A percentile compares a stretch with the other conserved stretches of the same genome.
Conservation (phyloP, 2,329 filamentous ascomycete genomes). For the Ophiobolus disseminans region DNA sequence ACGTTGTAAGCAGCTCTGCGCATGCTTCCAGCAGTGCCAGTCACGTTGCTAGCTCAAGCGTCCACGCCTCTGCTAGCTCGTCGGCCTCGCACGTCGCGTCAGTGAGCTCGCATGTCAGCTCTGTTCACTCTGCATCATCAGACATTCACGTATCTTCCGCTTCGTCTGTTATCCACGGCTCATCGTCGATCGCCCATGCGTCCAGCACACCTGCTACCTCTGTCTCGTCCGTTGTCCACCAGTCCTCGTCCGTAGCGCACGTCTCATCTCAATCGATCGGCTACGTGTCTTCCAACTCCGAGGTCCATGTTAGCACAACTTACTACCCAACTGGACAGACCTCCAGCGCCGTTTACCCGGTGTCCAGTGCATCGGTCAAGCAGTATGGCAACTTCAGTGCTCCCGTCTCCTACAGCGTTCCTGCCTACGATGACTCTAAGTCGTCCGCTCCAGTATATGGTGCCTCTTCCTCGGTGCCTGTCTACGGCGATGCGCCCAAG, state of each 20-base stretch:
- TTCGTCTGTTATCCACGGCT: no score
- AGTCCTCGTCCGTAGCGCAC: background rate
- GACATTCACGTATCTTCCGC: background rate
- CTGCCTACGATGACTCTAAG: slow-evolving; percentile 8
- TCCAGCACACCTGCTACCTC: background rate
- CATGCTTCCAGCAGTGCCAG: background rate
- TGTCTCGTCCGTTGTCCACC: background rate
- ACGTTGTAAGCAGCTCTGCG: background rate
- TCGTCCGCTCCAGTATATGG: slow-evolving; percentile 9
- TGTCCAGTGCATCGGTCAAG: background rate
- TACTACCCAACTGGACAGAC: background rate
- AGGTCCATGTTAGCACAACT: background rate
- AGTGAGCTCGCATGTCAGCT: background rate
- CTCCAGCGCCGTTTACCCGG: slow-evolving; percentile 1
- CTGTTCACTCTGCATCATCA: background rate
- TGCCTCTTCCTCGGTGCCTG: background rate
- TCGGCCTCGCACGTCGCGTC: slow-evolving; percentile 2
- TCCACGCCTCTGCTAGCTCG: background rate
- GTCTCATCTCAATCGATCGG: background rate
- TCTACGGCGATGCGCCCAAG: background rate
- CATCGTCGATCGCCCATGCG: background rate
- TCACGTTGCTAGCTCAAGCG: background rate
- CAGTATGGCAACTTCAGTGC: slow-evolving; percentile 8
- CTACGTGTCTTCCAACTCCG: background rate
- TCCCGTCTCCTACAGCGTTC: slow-evolving; percentile 6